These are phyloP conservation scores for Erythrophleum ivorense DNA, from an alignment of 331 rosid species.

Conservation along the genomic window DNA sequence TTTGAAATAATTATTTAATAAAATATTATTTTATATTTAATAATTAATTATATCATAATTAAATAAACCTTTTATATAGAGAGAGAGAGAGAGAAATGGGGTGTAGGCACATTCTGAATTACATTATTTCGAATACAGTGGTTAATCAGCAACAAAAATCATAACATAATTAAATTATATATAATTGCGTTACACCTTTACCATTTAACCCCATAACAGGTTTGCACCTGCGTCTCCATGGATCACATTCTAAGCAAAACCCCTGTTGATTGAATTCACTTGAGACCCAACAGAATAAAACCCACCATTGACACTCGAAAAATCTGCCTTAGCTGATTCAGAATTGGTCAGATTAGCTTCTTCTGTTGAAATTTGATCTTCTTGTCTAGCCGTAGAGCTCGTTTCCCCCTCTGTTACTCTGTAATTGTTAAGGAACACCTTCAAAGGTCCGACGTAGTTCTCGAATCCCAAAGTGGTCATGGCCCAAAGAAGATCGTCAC, in stretches of 20 bases:
- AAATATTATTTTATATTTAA: no score
- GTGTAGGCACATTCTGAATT: no score
- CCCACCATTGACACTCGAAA: slow-evolving; percentile 46
- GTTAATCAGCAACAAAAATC: slow-evolving; percentile 11
- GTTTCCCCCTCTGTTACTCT: slow-evolving; percentile 85
- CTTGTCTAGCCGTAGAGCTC: slow-evolving; percentile 48
- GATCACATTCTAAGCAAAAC: slow-evolving; percentile 22
- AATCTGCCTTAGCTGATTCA: neutral
- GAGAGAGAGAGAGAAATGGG: no score
- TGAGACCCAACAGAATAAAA: slow-evolving; percentile 58
- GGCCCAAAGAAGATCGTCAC: slow-evolving; percentile 96
- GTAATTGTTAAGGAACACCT: slow-evolving; percentile 69
- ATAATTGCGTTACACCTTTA: slow-evolving; percentile 28
- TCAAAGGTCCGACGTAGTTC: slow-evolving; percentile 79
- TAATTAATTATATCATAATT: no score
- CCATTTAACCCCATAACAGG: slow-evolving; percentile 63
- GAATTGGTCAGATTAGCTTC: neutral
- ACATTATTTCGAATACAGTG: no score
- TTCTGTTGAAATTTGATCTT: slow-evolving; percentile 46
- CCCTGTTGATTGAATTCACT: slow-evolving; percentile 32
- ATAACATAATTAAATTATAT: no score
- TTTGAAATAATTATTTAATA: no score
- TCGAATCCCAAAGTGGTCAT: slow-evolving; percentile 92
- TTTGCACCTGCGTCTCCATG: slow-evolving; percentile 47
- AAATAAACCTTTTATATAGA: no score